Evolutionary conservation across 192 early-diverging fungal genomes (phyloP).

Genomic region (Spizellomyces punctatus): DNA sequence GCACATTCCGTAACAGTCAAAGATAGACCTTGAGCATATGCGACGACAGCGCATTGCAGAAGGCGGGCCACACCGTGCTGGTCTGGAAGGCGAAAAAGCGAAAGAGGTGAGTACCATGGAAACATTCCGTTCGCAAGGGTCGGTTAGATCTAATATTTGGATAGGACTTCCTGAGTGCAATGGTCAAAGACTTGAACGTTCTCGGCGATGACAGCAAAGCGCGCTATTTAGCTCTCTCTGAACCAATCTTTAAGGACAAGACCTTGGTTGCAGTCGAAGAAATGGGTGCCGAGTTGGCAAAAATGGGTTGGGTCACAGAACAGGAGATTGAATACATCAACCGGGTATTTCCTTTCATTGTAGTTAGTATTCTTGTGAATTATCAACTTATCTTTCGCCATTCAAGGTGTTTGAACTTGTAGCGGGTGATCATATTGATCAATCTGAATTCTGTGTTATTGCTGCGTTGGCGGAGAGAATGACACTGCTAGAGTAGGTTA

Average conservation of each 20-base stretch:
- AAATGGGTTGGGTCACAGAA: conserved; percentile 14
- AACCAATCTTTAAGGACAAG: conserved; percentile 25
- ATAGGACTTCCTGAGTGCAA: conserved; percentile 31
- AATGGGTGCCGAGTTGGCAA: conserved; percentile 12
- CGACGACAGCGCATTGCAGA: conserved; percentile 6
- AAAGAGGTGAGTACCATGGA: not conserved
- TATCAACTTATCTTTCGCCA: not conserved
- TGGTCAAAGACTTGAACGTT: conserved; percentile 31
- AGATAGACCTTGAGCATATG: conserved; percentile 19
- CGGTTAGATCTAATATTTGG: not conserved
- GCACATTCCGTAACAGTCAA: not conserved
- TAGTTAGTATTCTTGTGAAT: not conserved
- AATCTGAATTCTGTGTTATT: conserved; percentile 33
- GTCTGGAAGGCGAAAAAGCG: conserved; percentile 8
- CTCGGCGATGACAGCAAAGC: conserved; percentile 26
- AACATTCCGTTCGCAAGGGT: not conserved
- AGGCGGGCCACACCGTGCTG: conserved; percentile 14
- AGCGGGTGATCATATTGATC: conserved; percentile 29
- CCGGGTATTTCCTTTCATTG: conserved; percentile 7
- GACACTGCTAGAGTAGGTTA: conserved; percentile 29
- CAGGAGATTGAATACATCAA: conserved; percentile 28
- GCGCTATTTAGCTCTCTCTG: conserved; percentile 18
- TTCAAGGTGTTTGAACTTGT: conserved; percentile 36
- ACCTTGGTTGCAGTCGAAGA: conserved; percentile 17
- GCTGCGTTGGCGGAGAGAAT: conserved; percentile 33